These are phyloP conservation scores for Tilletia indica DNA, from an alignment of 1,284 basidiomycete species.

Conservation along the genomic window DNA sequence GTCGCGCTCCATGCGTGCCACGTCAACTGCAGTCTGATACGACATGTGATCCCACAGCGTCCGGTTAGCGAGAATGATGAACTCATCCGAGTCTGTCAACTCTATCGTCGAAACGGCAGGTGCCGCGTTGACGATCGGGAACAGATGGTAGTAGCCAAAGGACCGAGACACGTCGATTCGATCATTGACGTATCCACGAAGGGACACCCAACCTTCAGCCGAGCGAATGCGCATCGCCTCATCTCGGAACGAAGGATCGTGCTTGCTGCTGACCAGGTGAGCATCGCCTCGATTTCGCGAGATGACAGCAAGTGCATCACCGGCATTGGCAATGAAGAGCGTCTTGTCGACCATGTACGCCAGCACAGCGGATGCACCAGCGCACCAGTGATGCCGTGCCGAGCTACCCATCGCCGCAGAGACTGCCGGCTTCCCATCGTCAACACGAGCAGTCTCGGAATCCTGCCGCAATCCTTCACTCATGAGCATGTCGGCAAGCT, in stretches of 20 bases:
- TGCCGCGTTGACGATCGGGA: conserved; percentile 85
- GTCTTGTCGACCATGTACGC: conserved; percentile 79
- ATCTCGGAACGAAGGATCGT: conserved; percentile 83
- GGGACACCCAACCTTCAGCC: conserved; percentile 93
- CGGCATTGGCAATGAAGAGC: conserved; percentile 86
- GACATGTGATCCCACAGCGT: conserved; percentile 92
- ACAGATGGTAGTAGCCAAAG: conserved; percentile 88
- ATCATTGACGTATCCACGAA: conserved; percentile 89
- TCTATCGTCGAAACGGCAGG: conserved; percentile 74
- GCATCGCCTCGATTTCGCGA: conserved; percentile 76
- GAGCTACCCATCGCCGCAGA: conserved; percentile 22
- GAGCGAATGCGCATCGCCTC: conserved; percentile 84
- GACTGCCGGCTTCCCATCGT: conserved; percentile 29
- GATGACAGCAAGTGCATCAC: conserved; percentile 83
- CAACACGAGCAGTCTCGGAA: conserved; percentile 18
- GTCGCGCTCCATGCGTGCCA: conserved; percentile 75
- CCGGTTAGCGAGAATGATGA: conserved; percentile 90
- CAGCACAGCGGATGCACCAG: conserved; percentile 73
- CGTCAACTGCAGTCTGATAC: conserved; percentile 94
- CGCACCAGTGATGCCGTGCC: conserved; percentile 38
- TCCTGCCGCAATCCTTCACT: conserved; percentile 39
- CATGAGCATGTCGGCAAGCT: conserved; percentile 50
- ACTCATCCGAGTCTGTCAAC: conserved; percentile 85
- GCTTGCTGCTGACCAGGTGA: conserved; percentile 73
- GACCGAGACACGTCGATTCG: conserved; percentile 86